A percentile compares a stretch with the other conserved stretches of the same genome.
Conservation (phyloP, 192 early-diverging fungal species). For the Backusella westeae region DNA sequence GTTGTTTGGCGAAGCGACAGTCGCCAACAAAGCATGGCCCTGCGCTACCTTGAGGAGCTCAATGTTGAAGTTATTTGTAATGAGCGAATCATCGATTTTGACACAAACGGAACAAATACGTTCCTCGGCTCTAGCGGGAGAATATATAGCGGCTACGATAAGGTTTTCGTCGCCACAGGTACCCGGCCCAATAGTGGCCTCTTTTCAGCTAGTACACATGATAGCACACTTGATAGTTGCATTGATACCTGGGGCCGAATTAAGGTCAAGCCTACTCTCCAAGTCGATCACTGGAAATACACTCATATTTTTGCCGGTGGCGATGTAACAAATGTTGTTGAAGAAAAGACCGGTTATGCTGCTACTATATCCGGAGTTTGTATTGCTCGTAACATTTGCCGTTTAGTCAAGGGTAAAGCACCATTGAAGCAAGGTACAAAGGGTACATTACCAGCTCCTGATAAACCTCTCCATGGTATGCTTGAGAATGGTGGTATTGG, state of each 20-base stretch:
- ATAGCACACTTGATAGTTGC: slow-evolving; percentile 17
- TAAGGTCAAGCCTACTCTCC: slow-evolving; percentile 39
- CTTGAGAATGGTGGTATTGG: slow-evolving; percentile 34
- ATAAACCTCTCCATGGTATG: slow-evolving; percentile 35
- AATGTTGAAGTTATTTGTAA: slow-evolving; percentile 26
- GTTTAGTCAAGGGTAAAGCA: slow-evolving; percentile 34
- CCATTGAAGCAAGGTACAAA: slow-evolving; percentile 34
- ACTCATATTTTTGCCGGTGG: slow-evolving; percentile 43
- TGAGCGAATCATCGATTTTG: slow-evolving; percentile 32
- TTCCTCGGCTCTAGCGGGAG: slow-evolving; percentile 30
- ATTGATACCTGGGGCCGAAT: slow-evolving; percentile 34
- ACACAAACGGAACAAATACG: neutral
- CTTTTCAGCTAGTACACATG: slow-evolving; percentile 1
- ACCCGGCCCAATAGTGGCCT: slow-evolving; percentile 28
- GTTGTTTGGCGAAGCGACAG: slow-evolving; percentile 23
- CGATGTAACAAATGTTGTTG: slow-evolving; percentile 42
- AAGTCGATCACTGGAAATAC: slow-evolving; percentile 34
- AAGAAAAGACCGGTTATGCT: slow-evolving; percentile 44
- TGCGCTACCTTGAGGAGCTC: slow-evolving; percentile 22
- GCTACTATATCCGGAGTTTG: slow-evolving; percentile 39
- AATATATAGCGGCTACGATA: slow-evolving; percentile 32
- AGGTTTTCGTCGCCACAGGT: slow-evolving; percentile 34
- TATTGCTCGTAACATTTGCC: slow-evolving; percentile 41
- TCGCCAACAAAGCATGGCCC: slow-evolving; percentile 19
- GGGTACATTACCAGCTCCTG: slow-evolving; percentile 33